These are phyloP conservation scores for Penicillium paxilli DNA, from an alignment of 495 filamentous ascomycete genomes.

Conservation along the genomic window DNA sequence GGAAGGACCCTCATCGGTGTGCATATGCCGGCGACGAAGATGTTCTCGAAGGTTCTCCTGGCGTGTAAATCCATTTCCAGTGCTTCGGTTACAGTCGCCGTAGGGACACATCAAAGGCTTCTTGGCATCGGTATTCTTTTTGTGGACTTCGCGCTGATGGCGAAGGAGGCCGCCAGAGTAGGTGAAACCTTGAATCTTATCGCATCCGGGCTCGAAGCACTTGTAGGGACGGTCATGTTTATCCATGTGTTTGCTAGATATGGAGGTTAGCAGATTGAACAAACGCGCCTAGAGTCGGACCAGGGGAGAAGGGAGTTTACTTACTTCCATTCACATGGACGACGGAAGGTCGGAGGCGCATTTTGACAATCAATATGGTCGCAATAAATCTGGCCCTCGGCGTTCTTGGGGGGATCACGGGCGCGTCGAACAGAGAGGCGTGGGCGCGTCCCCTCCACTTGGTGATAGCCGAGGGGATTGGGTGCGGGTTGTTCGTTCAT, in stretches of 20 bases:
- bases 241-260: conserved; percentile 89
- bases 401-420: conserved; percentile 62
- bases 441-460: conserved; percentile 44
- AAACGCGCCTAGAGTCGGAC: neutral
- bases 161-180: conserved; percentile 86
- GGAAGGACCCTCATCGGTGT: conserved; percentile 44
- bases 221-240: conserved; percentile 93
- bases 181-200: conserved; percentile 89
- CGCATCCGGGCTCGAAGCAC: conserved; percentile 72
- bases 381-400: conserved; percentile 70
- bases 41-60: conserved; percentile 93
- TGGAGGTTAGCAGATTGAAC: conserved; percentile 9
- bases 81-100: conserved; percentile 81
- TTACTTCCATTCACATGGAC: conserved; percentile 93
- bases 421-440: conserved; percentile 48
- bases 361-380: conserved; percentile 59
- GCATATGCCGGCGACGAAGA: conserved; percentile 77
- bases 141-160: conserved; percentile 90
- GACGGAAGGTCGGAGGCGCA: conserved; percentile 60
- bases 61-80: conserved; percentile 77
- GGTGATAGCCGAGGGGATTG: conserved; percentile 21
- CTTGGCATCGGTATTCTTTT: conserved; percentile 79
- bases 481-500: conserved; percentile 38
- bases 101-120: conserved; percentile 82
- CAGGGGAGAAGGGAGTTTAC: conserved; percentile 30